A percentile compares a stretch with the other conserved stretches of the same genome.
These are phyloP conservation scores for Stemphylium beticola DNA, from an alignment of 2,329 filamentous ascomycete species.

Conservation along the genomic window DNA sequence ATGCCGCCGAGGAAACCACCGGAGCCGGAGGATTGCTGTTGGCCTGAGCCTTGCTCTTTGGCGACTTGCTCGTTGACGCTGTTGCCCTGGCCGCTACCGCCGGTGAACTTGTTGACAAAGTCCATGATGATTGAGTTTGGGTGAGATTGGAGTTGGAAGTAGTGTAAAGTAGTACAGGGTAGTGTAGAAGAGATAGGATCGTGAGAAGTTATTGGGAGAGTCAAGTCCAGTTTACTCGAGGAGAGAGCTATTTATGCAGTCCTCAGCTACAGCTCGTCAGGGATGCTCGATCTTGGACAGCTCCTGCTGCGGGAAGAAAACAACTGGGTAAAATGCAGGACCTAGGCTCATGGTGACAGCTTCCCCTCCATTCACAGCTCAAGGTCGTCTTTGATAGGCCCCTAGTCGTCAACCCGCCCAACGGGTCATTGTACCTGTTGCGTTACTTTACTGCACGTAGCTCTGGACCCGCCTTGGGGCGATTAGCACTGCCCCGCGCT, in stretches of 20 bases:
- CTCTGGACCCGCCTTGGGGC: neutral
- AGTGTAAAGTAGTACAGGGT: constrained; percentile 3
- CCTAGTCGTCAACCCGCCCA: neutral
- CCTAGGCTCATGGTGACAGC: constrained; percentile 4
- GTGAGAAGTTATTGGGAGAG: constrained; percentile 4
- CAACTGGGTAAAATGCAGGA: constrained; percentile 7
- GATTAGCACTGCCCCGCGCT: constrained; percentile 7
- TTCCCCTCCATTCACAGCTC: constrained; percentile 7
- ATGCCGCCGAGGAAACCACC: constrained; percentile 64
- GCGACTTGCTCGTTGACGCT: constrained; percentile 40
- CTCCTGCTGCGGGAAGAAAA: neutral
- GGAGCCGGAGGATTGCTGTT: constrained; percentile 35
- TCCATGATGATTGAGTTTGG: constrained; percentile 47
- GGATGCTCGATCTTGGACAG: constrained; percentile 2
- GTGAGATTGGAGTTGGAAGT: constrained; percentile 1
- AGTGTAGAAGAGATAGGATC: neutral
- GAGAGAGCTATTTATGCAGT: constrained; percentile 21
- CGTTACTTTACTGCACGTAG: neutral
- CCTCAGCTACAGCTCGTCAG: too few relatives aligned
- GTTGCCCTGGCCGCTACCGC: constrained; percentile 42
- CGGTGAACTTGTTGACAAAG: constrained; percentile 56
- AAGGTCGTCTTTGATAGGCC: neutral
- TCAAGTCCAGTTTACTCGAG: neutral
- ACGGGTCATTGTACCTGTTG: constrained; percentile 17
- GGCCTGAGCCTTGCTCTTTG: constrained; percentile 37